Conservation (phyloP, 2,329 filamentous ascomycete species). For the Emericellopsis cladophorae region DNA sequence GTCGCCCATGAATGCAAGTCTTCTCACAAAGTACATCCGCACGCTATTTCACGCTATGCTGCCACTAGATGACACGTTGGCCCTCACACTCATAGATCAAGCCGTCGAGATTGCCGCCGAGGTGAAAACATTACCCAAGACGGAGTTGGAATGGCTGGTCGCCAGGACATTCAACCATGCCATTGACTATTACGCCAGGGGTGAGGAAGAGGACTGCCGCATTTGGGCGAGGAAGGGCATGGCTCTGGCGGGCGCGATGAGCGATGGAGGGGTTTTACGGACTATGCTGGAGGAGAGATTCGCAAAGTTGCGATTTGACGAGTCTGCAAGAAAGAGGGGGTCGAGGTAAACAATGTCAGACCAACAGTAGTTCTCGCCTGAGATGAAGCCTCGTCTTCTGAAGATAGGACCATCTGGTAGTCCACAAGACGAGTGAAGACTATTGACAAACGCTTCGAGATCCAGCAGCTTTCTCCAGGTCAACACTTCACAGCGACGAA, state of each 20-base stretch:
- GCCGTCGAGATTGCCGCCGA: constrained; percentile 39
- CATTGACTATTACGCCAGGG: constrained; percentile 48
- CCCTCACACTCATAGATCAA: constrained; percentile 52
- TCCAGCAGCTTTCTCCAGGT: too few species aligned
- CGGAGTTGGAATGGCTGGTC: constrained; percentile 68
- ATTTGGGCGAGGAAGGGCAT: constrained; percentile 53
- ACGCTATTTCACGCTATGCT: constrained; percentile 62
- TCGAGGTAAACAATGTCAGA: too few species aligned
- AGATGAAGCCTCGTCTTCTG: too few species aligned
- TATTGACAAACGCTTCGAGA: too few species aligned
- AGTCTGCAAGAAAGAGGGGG: too few species aligned
- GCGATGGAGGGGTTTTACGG: constrained; percentile 36
- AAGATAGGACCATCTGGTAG: too few species aligned
- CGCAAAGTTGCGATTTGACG: not conserved
- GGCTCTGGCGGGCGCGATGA: constrained; percentile 43
- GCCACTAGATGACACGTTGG: constrained; percentile 38
- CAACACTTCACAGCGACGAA: too few species aligned
- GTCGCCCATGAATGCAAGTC: constrained; percentile 39
- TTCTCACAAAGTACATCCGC: constrained; percentile 64
- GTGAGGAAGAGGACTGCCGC: constrained; percentile 40
- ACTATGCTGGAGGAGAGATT: not conserved
- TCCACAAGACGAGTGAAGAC: too few species aligned
- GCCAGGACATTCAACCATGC: constrained; percentile 57
- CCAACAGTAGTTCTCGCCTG: too few species aligned
- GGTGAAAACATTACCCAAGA: constrained; percentile 43